Base-by-base conservation (phyloP, 108 stramenopile genomes). In the Phaeodactylum tricornutum region DNA sequence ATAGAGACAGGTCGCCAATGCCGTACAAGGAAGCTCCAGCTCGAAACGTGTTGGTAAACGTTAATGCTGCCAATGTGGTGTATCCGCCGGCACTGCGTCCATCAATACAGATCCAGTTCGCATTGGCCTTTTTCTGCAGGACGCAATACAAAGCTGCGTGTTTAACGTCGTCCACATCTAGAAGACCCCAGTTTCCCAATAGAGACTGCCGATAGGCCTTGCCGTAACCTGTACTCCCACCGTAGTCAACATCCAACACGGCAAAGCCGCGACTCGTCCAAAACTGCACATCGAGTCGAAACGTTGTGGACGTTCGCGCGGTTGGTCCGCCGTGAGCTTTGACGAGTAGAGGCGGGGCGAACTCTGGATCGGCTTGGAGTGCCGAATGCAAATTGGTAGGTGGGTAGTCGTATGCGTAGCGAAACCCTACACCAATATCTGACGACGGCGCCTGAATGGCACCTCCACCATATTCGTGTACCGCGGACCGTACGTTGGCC, bases 281-380 rank as follows among this genome's bases (percentile, higher is more conserved):
- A 63, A 59, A 84, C 48, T 89, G 87, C 37, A 84, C 80, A 26
- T 58, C 69, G 1, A 77, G 59, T 43, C 71, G 73, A 52, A 82
- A 89, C 22, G 72, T 67, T 8, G 77, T 73, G 12, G 65, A 59
- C 4, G 87, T 75, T 24, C 79, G 69, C 0, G 75, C 59, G 26
- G 85, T 87, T 14, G 85, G 85, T 17, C 87, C 87, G 29, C 87
- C 87, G 53, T 89, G 87, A 4, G 75, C 82, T 50, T 89, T 89
- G 22, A 89, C 82, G 20, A 89, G 43, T 1, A 89, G 62, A 24
- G 86, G 86, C 22, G 87, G 87, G 0, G 66, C 61, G 2, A 47
- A 59, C 11, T 54, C 60, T 5, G 69, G 62, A 0, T 64, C 47
- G 0, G 35, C 42, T 37, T 58, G 75, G 2, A 48, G 26, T n/a